Percentiles rank a stretch among this genome's conserved stretches.
Evolutionary conservation across 495 filamentous ascomycete species (phyloP).

Genomic region (Bombardia bombarda): DNA sequence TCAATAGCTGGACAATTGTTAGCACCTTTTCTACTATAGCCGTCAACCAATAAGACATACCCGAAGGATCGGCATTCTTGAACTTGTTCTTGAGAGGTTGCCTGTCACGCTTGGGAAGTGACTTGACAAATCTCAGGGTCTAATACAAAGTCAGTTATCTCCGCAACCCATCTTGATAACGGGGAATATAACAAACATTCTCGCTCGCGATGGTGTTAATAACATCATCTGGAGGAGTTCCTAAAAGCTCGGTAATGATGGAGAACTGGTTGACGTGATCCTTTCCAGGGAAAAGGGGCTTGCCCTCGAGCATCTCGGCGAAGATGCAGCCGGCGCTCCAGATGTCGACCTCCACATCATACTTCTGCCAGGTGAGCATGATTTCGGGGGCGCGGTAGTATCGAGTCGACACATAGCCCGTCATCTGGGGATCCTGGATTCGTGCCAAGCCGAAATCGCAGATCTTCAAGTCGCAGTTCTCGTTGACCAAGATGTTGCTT

Average conservation of each 20-base stretch:
- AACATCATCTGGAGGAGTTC: conserved; percentile 97
- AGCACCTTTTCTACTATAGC: neutral
- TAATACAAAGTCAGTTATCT: conserved; percentile 26
- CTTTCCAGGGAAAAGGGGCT: conserved; percentile 96
- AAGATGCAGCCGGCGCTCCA: conserved; percentile 99
- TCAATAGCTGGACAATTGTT: conserved; percentile 67
- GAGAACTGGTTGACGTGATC: conserved; percentile 99
- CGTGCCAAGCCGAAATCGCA: conserved; percentile 97
- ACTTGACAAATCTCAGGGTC: conserved; percentile 96
- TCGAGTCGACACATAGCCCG: conserved; percentile 94
- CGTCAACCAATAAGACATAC: conserved; percentile 35
- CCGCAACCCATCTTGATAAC: neutral
- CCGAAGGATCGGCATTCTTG: conserved; percentile 87
- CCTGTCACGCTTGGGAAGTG: conserved; percentile 88
- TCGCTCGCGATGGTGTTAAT: conserved; percentile 98
- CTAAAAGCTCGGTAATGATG: conserved; percentile 96
- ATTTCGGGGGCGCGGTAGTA: conserved; percentile 99
- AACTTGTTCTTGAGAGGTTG: conserved; percentile 89
- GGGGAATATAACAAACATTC: conserved; percentile 55
- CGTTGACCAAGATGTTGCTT: conserved; percentile 97
- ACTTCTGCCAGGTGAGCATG: conserved; percentile 99
- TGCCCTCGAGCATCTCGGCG: conserved; percentile 97
- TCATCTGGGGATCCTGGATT: conserved; percentile 99
- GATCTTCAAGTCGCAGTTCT: conserved; percentile 98
- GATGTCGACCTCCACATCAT: conserved; percentile 98